Conservation (phyloP, 345 rosid species). For the Punica granatum region DNA sequence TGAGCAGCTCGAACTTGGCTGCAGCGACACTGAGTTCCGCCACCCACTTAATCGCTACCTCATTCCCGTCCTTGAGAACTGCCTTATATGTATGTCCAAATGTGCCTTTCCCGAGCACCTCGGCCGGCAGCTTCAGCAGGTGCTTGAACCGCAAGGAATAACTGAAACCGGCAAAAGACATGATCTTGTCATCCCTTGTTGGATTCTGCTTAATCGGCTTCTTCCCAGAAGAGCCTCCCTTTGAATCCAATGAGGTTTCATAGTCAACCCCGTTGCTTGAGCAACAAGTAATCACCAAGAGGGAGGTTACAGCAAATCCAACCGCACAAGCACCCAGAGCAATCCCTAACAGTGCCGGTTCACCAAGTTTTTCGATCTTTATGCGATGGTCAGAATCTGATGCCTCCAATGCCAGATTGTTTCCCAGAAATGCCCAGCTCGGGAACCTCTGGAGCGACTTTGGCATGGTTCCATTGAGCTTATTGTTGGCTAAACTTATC, state of each 20-base stretch:
- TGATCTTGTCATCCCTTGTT: constrained; percentile 46
- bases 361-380: constrained; percentile 32
- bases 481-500: constrained; percentile 58
- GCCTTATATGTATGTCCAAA: constrained; percentile 83
- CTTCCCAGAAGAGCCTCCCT: constrained; percentile 37
- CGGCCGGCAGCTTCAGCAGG: constrained; percentile 84
- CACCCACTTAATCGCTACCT: constrained; percentile 82
- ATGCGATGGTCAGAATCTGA: constrained; percentile 26
- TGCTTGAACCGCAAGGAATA: constrained; percentile 71
- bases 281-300: constrained; percentile 37
- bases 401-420: constrained; percentile 45
- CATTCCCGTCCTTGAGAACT: constrained; percentile 66
- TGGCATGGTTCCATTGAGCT: constrained; percentile 59
- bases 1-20: constrained; percentile 78
- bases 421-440: constrained; percentile 45
- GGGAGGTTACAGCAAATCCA: constrained; percentile 30
- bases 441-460: constrained; percentile 66
- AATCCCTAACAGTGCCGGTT: constrained; percentile 44
- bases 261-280: constrained; percentile 21
- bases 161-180: constrained; percentile 64
- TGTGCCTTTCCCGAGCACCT: constrained; percentile 84
- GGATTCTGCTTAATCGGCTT: constrained; percentile 28
- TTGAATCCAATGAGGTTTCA: constrained; percentile 24
- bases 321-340: constrained; percentile 45
- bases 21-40: constrained; percentile 57